Evolutionary conservation across 169 alveolate species (phyloP).

Genomic region (Babesia bovis): DNA sequence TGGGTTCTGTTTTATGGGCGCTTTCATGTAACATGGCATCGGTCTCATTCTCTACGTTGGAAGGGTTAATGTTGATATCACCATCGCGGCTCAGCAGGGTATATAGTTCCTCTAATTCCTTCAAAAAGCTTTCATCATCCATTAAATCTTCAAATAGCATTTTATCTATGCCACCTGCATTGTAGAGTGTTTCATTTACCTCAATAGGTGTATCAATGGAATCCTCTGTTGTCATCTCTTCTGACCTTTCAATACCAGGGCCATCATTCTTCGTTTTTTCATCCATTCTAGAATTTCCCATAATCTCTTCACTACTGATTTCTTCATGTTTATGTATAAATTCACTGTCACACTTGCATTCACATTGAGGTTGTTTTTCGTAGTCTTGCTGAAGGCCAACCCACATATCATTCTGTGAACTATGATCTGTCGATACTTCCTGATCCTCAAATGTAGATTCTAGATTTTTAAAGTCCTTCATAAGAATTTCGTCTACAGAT

Average conservation of each 20-base stretch:
- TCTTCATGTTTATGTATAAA: not conserved
- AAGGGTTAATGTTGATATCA: not conserved
- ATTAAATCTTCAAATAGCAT: not conserved
- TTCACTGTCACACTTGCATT: no score
- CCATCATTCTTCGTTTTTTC: not conserved
- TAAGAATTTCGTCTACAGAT: not conserved
- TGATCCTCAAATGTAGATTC: not conserved
- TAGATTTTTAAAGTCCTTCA: not conserved
- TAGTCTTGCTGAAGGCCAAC: no score
- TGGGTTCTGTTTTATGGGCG: not conserved
- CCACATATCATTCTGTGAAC: not conserved
- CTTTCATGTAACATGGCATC: not conserved
- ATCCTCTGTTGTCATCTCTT: not conserved
- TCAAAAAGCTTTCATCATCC: conserved; percentile 1
- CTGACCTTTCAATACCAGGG: not conserved
- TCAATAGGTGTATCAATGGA: not conserved
- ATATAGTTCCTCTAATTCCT: conserved; percentile 6
- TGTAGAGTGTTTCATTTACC: not conserved
- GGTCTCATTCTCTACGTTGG: not conserved
- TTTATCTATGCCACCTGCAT: not conserved
- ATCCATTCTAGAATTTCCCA: not conserved
- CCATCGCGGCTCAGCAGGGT: not conserved
- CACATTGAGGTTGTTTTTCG: no score
- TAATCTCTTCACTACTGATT: not conserved
- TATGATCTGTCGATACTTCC: not conserved